Conservation (phyloP, 1,139 yeast genomes). For the Lodderomyces metapsilosis region DNA sequence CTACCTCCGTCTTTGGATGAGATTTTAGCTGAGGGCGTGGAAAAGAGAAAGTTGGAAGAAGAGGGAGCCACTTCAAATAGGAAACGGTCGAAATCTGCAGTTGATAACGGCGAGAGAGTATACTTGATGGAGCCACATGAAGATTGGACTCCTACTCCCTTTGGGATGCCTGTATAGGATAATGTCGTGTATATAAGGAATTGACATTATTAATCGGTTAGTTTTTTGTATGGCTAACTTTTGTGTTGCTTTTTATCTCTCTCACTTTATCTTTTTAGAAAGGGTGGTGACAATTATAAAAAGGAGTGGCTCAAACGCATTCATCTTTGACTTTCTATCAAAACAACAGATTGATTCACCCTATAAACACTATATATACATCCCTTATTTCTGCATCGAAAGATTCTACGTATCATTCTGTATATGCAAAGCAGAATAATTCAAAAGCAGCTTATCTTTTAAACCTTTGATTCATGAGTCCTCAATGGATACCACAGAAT, state of each 20-base stretch:
- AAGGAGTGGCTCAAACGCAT: background rate
- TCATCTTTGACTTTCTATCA: background rate
- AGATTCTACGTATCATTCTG: no score
- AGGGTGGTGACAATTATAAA: no score
- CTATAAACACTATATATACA: no score
- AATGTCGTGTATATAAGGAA: background rate
- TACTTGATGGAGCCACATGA: slow-evolving; percentile 28
- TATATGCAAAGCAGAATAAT: background rate
- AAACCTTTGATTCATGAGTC: slow-evolving; percentile 37
- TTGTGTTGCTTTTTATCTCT: no score
- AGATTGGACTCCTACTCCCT: slow-evolving; percentile 36
- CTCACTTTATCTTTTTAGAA: no score
- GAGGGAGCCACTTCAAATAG: background rate
- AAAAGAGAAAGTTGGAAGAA: slow-evolving; percentile 6
- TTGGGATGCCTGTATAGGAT: slow-evolving; percentile 23
- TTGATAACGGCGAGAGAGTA: slow-evolving; percentile 8
- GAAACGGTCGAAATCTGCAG: slow-evolving; percentile 2
- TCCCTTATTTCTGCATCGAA: no score
- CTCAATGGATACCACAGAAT: slow-evolving; percentile 81
- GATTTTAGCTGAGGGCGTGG: slow-evolving; percentile 16
- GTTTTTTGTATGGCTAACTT: no score
- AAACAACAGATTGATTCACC: background rate
- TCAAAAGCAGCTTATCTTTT: background rate
- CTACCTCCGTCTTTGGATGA: slow-evolving; percentile 28
- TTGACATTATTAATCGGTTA: no score